Evolutionary conservation across 805 yeast genomes (phyloP).

Genomic region (Yarrowia sp.): DNA sequence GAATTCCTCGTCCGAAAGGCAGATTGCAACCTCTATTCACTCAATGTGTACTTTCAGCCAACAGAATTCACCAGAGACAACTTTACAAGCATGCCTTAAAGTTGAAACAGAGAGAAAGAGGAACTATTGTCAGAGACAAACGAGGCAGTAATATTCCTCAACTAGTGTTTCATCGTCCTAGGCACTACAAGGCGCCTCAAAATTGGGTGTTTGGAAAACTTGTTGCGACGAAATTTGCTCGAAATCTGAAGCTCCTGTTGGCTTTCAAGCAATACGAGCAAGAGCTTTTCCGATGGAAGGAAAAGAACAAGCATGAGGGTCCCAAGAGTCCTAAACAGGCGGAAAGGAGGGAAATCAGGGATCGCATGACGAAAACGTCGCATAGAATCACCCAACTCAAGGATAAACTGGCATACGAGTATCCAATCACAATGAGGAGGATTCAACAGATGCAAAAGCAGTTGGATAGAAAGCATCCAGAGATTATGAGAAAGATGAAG

Average conservation of each 20-base stretch:
- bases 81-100: neutral
- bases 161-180: neutral
- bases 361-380: neutral
- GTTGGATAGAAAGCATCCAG: neutral
- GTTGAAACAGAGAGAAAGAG: neutral
- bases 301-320: no score
- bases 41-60: slow-evolving; percentile 9
- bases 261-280: neutral
- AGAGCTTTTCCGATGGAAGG: neutral
- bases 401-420: neutral
- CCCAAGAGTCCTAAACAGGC: no score
- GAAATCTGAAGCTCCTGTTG: neutral
- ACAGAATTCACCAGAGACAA: slow-evolving; percentile 2
- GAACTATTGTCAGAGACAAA: neutral
- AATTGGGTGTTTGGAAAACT: neutral
- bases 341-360: neutral
- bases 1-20: neutral
- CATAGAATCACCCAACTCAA: neutral
- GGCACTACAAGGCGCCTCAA: neutral
- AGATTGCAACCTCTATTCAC: neutral
- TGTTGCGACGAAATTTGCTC: neutral
- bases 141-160: neutral
- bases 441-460: neutral
- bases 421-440: neutral
- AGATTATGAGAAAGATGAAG: neutral